Evolutionary conservation across 768 basidiomycete genomes (phyloP).

Genomic region (Pholiota molesta): DNA sequence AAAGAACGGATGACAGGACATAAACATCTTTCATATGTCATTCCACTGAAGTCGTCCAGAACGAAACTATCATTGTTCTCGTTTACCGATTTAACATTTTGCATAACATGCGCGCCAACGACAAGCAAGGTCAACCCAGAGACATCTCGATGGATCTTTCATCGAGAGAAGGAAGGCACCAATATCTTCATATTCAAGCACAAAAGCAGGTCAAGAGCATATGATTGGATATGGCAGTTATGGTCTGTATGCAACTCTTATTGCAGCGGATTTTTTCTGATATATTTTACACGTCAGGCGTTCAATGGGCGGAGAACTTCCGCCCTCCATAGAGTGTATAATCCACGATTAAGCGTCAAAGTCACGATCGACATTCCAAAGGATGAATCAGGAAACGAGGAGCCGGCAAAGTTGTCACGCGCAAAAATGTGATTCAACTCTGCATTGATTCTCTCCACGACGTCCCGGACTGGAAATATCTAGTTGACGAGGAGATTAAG

Average conservation of each 20-base stretch:
- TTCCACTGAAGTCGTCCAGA: conserved; percentile 64
- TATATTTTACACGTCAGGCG: conserved; percentile 48
- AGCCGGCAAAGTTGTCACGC: conserved; percentile 53
- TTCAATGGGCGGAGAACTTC: conserved; percentile 72
- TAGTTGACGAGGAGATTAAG: conserved; percentile 56
- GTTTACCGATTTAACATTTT: conserved; percentile 84
- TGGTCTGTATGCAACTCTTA: conserved; percentile 49
- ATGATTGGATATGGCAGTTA: conserved; percentile 90
- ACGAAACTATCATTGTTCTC: conserved; percentile 88
- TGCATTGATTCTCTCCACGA: conserved; percentile 59
- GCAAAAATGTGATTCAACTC: conserved; percentile 62
- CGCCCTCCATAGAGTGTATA: conserved; percentile 70
- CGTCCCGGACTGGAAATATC: conserved; percentile 61
- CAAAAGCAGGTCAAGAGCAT: conserved; percentile 75
- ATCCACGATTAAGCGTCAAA: conserved; percentile 66
- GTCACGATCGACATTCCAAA: conserved; percentile 73
- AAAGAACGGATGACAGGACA: conserved; percentile 70
- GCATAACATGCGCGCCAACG: conserved; percentile 66
- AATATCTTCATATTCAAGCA: conserved; percentile 88
- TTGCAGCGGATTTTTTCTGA: conserved; percentile 1
- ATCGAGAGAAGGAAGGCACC: conserved; percentile 62
- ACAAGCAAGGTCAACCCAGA: conserved; percentile 39
- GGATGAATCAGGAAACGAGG: conserved; percentile 37
- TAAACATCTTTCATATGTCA: conserved; percentile 78
- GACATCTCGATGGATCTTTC: conserved; percentile 52